Base-by-base conservation (phyloP, 2,329 filamentous ascomycete genomes). In the Phaeophleospora eucalypticola region DNA sequence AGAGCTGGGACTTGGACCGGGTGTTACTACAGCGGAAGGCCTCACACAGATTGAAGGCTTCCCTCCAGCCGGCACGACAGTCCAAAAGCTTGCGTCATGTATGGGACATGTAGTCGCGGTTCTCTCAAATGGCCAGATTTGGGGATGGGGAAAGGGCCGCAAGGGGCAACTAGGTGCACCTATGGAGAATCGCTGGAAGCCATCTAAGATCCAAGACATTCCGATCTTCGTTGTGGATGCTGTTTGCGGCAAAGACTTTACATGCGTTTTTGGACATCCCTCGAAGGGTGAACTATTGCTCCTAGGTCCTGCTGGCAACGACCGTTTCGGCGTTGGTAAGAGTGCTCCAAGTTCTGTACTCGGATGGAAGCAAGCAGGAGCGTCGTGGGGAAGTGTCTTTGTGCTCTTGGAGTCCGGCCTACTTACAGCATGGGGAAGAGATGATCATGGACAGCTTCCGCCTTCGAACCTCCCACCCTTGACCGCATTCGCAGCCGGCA, bases 91-190 rank as follows among this genome's bases (percentile, higher is more conserved):
- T 19, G 73, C 83, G 2, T 85, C 87, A 9, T 82, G 86, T 24
- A 86, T 95, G 74, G 82, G 81, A 17, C 93, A 98, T 63, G 81
- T 82, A 0, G 79, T 94, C 14, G 81, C 73, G 1, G 78, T 96
- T 0, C 68, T 95, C 3, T 78, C 78, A 36, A 84, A 86, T 62
- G 91, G 90, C 0, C 77, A 86, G 14, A 83, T 84, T 1, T 95
- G 86, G 64, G 90, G 89, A 2, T 97, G 91, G 91, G 93, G 93
- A 0, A 87, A 82, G 58, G 84, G 86, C 12, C 79, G 89, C 18
- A 93, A 95, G 63, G 87, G 87, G 0, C 91, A 98, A 65, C 70
- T 95, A 1, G 90, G 89, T 1, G 67, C 72, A 35, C 76, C 77
- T 0, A 69, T 70, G 20, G 72, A 70, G 4, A 55, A 82, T 20